Conservation (phyloP, 805 yeast species). For the Crinitomyces ghanaensis region DNA sequence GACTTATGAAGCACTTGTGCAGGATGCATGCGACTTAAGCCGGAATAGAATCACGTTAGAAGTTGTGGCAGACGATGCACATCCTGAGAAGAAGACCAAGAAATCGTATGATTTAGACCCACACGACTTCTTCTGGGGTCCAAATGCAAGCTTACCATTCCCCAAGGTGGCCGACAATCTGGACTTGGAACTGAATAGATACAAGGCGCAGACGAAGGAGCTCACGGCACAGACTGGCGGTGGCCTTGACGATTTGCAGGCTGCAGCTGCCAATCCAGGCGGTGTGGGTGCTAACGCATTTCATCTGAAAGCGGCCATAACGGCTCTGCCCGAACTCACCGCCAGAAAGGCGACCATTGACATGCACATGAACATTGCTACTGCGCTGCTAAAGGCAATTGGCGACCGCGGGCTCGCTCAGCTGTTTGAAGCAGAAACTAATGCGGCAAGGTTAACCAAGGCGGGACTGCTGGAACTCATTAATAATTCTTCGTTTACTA, state of each 20-base stretch:
- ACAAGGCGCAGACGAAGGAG: conserved; percentile 80
- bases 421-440: conserved; percentile 90
- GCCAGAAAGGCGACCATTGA: conserved; percentile 81
- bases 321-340: conserved; percentile 84
- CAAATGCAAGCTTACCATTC: conserved; percentile 78
- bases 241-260: conserved; percentile 63
- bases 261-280: no score
- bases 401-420: conserved; percentile 83
- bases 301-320: conserved; percentile 56
- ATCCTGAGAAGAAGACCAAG: conserved; percentile 26
- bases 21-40: conserved; percentile 75
- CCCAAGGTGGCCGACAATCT: conserved; percentile 99
- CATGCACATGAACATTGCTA: conserved; percentile 92
- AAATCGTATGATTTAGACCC: conserved; percentile 84
- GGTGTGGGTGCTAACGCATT: conserved; percentile 25
- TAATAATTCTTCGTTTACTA: conserved; percentile 47
- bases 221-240: conserved; percentile 68
- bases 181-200: conserved; percentile 66
- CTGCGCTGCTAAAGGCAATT: conserved; percentile 68
- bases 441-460: conserved; percentile 38
- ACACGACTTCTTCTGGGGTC: conserved; percentile 82
- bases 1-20: conserved; percentile 94
- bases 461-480: conserved; percentile 41
- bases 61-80: conserved; percentile 24
- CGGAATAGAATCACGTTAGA: conserved; percentile 52